phyloP scores from a whole-genome alignment of 108 stramenopile species.

The Heterococcus sp. region DNA sequence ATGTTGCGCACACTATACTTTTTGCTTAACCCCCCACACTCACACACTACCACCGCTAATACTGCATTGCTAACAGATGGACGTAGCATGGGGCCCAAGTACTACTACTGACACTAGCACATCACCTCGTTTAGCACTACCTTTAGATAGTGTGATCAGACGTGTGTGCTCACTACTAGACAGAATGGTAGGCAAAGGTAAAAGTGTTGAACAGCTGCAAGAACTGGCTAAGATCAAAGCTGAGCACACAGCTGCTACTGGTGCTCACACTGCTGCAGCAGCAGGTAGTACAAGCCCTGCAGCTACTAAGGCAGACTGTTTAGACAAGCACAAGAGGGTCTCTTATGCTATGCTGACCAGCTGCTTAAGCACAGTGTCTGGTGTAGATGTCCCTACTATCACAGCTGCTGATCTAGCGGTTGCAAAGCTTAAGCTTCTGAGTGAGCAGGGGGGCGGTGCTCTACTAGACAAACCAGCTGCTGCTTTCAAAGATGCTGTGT shows the following conservation, averaged over 20 bases:
- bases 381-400: slow-evolving; percentile 6
- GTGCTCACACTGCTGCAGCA: too few species aligned
- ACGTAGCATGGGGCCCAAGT: slow-evolving; percentile 21
- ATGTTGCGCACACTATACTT: too few species aligned
- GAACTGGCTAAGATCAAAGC: background rate
- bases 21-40: background rate
- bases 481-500: too few species aligned
- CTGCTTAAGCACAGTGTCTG: slow-evolving; percentile 10
- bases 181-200: slow-evolving; percentile 27
- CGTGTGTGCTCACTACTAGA: slow-evolving; percentile 24
- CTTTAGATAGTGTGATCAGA: slow-evolving; percentile 14
- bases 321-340: slow-evolving; percentile 21
- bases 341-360: slow-evolving; percentile 11
- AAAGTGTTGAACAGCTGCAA: background rate
- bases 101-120: slow-evolving; percentile 16
- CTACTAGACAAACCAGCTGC: too few species aligned
- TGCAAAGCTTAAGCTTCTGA: too few species aligned
- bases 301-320: slow-evolving; percentile 5
- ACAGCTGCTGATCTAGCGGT: slow-evolving; percentile 15
- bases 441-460: too few species aligned
- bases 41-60: background rate
- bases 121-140: slow-evolving; percentile 9
- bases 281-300: background rate
- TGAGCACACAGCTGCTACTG: background rate
- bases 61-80: slow-evolving; percentile 1